phyloP scores from a whole-genome alignment of 257 asterid genomes.

The Nicotiana noctiflora region DNA sequence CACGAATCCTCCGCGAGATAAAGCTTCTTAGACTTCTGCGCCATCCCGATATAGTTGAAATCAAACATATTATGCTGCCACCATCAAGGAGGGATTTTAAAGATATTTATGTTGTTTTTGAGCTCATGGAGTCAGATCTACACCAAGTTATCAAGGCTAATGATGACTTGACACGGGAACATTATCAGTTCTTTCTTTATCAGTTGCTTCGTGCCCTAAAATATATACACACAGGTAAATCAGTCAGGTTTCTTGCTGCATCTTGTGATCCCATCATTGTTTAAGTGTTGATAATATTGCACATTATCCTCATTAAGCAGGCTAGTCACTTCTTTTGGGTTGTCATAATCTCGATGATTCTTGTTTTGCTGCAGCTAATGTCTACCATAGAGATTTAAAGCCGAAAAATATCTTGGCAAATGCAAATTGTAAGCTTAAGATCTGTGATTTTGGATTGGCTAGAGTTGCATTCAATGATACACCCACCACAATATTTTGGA shows the following conservation, averaged over 20 bases:
- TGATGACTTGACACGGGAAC: constrained; percentile 88
- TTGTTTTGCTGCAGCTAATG: constrained; percentile 62
- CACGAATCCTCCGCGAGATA: constrained; percentile 86
- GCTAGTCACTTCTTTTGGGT: constrained; percentile 10
- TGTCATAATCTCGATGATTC: constrained; percentile 15
- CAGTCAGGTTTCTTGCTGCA: not conserved
- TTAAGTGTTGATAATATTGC: not conserved
- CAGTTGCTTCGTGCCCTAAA: constrained; percentile 86
- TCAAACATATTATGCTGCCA: constrained; percentile 87
- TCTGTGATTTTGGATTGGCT: constrained; percentile 95
- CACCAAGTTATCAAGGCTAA: constrained; percentile 97
- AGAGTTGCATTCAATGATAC: constrained; percentile 90
- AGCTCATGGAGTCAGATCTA: constrained; percentile 90
- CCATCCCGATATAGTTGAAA: constrained; percentile 94
- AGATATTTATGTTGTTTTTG: constrained; percentile 90
- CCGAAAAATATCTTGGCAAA: constrained; percentile 90
- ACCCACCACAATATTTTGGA: constrained; percentile 91
- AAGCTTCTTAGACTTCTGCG: constrained; percentile 83
- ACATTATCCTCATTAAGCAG: not conserved
- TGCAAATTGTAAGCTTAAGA: constrained; percentile 92
- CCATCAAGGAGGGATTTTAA: constrained; percentile 84
- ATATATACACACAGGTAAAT: constrained; percentile 80
- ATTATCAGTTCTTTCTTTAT: constrained; percentile 79
- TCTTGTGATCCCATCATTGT: not conserved
- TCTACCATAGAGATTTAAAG: constrained; percentile 84